phyloP scores from a whole-genome alignment of 129 eudicot genomes.

The Centaurea solstitialis region DNA sequence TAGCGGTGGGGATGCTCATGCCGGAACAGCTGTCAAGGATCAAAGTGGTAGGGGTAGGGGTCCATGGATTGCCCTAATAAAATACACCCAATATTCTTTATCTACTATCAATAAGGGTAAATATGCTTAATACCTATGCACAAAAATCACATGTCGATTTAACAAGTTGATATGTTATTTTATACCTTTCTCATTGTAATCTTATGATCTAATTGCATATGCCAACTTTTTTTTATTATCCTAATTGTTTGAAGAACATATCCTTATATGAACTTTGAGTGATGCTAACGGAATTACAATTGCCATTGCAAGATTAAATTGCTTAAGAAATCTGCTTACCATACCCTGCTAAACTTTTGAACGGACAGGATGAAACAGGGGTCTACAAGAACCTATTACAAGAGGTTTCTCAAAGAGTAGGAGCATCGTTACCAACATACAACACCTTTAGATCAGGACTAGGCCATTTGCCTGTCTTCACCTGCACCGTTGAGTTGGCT shows the following conservation, averaged over 20 bases:
- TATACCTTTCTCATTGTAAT: no score
- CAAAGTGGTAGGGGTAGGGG: not conserved
- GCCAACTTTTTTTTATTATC: no score
- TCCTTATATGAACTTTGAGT: not conserved
- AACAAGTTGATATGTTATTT: no score
- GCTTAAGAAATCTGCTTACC: not conserved
- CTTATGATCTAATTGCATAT: no score
- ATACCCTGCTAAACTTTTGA: conserved; percentile 9
- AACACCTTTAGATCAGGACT: conserved; percentile 37
- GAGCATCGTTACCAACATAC: conserved; percentile 50
- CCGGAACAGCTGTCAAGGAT: not conserved
- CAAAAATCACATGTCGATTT: no score
- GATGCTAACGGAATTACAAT: not conserved
- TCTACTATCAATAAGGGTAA: no score
- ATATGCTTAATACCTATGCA: not conserved
- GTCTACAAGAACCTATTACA: conserved; percentile 50
- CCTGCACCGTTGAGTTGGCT: conserved; percentile 43
- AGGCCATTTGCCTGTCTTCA: conserved; percentile 45
- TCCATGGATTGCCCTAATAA: no score
- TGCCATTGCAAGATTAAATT: not conserved
- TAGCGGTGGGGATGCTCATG: not conserved
- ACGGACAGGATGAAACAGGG: conserved; percentile 45
- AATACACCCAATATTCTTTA: no score
- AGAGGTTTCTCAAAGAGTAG: conserved; percentile 51
- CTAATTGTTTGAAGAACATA: no score